phyloP scores from a whole-genome alignment of 1,284 basidiomycete species.

The Sphagnurus paluster region DNA sequence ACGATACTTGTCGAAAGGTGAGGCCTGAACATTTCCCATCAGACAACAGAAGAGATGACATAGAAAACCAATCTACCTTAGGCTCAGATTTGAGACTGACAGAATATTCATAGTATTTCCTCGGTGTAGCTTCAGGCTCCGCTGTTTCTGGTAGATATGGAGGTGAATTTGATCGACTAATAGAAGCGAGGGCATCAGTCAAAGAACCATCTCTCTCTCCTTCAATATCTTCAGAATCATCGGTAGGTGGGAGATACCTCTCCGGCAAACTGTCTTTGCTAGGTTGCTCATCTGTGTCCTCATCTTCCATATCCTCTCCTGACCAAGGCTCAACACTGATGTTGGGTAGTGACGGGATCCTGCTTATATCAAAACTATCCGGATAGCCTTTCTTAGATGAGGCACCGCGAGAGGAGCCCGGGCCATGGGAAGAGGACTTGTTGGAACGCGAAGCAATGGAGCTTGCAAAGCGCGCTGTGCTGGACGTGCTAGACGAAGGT shows the following conservation, averaged over 20 bases:
- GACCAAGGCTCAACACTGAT: slow-evolving; percentile 30
- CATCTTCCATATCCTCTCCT: slow-evolving; percentile 30
- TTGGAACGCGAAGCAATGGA: slow-evolving; percentile 59
- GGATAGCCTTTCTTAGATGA: slow-evolving; percentile 30
- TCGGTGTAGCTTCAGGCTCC: slow-evolving; percentile 37
- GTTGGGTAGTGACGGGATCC: slow-evolving; percentile 53
- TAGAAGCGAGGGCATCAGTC: slow-evolving; percentile 57
- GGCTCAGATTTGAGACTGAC: slow-evolving; percentile 63
- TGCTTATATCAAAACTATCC: slow-evolving; percentile 61
- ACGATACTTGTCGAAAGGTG: slow-evolving; percentile 65
- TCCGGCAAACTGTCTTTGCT: slow-evolving; percentile 53
- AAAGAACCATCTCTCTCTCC: slow-evolving; percentile 44
- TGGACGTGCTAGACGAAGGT: slow-evolving; percentile 55
- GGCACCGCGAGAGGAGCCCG: slow-evolving; percentile 34
- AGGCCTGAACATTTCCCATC: slow-evolving; percentile 41
- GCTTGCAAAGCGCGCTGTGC: slow-evolving; percentile 70
- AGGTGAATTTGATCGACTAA: slow-evolving; percentile 59
- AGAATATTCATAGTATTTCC: slow-evolving; percentile 62
- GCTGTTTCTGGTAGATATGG: slow-evolving; percentile 39
- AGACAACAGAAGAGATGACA: slow-evolving; percentile 3
- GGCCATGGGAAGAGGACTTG: slow-evolving; percentile 42
- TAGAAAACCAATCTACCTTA: slow-evolving; percentile 43
- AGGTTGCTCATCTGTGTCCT: slow-evolving; percentile 40
- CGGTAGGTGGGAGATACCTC: slow-evolving; percentile 47
- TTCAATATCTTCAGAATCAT: slow-evolving; percentile 38